Conservation (phyloP, 306 rosid genomes). For the Arachis hypogaea region DNA sequence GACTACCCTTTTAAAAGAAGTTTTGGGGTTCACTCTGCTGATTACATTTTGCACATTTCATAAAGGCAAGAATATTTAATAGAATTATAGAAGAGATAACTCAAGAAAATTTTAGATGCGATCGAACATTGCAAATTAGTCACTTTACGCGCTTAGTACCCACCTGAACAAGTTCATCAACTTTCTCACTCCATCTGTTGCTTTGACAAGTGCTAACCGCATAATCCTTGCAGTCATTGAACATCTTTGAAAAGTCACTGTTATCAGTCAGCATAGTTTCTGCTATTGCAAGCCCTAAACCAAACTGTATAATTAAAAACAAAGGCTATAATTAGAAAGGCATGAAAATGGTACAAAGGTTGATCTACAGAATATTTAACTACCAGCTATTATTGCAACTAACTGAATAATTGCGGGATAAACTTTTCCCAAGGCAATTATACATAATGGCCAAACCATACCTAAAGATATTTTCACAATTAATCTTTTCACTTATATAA, state of each 20-base stretch:
- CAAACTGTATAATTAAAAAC: conserved; percentile 68
- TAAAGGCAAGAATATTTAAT: conserved; percentile 1
- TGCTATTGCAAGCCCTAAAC: conserved; percentile 76
- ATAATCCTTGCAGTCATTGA: conserved; percentile 85
- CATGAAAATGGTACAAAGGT: conserved; percentile 16
- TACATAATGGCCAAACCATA: conserved; percentile 14
- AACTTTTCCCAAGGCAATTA: conserved; percentile 11
- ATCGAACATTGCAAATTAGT: conserved; percentile 25
- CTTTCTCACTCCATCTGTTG: conserved; percentile 61
- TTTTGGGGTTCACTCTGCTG: conserved; percentile 16
- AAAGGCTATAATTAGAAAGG: conserved; percentile 45
- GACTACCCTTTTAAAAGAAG: background rate
- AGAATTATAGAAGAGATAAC: background rate
- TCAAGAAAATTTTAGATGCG: conserved; percentile 4
- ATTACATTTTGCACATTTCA: conserved; percentile 17
- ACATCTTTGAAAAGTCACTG: conserved; percentile 63
- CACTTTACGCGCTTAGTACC: conserved; percentile 30
- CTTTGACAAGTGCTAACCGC: conserved; percentile 61
- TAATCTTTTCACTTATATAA: background rate
- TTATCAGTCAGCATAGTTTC: conserved; percentile 60
- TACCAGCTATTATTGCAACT: conserved; percentile 11
- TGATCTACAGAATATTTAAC: background rate
- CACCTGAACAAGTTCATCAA: conserved; percentile 88
- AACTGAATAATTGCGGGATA: conserved; percentile 16
- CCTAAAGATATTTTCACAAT: conserved; percentile 2